A percentile compares a stretch with the other conserved stretches of the same genome.
phyloP scores from a whole-genome alignment of 2,329 filamentous ascomycete genomes.

The Pseudocercospora fuligena region DNA sequence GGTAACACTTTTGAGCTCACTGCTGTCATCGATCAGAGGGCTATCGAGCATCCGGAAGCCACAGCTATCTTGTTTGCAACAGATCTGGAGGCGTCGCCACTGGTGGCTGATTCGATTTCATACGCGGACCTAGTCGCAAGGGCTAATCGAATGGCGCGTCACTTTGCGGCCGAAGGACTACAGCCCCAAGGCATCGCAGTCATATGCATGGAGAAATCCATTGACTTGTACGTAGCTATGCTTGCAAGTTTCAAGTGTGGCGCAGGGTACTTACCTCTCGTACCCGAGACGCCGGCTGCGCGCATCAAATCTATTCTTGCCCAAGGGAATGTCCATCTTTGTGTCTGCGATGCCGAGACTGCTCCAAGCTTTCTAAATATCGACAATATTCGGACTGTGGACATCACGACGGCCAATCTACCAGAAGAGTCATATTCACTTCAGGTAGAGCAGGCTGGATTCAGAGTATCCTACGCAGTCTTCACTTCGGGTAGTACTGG shows the following conservation, averaged over 20 bases:
- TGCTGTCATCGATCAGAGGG: constrained; percentile 60
- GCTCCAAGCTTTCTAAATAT: constrained; percentile 23
- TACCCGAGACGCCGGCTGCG: constrained; percentile 70
- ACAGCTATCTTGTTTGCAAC: constrained; percentile 69
- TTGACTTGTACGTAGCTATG: constrained; percentile 73
- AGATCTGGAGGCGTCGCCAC: constrained; percentile 47
- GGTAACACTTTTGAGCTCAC: constrained; percentile 41
- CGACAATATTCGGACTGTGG: constrained; percentile 24
- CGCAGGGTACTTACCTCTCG: constrained; percentile 78
- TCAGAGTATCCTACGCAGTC: constrained; percentile 71
- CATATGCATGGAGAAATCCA: constrained; percentile 76
- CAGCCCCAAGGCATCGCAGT: constrained; percentile 65
- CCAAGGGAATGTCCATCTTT: constrained; percentile 60
- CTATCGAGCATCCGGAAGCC: constrained; percentile 54
- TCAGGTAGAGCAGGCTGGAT: constrained; percentile 45
- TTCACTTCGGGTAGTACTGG: constrained; percentile 87
- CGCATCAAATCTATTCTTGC: constrained; percentile 66
- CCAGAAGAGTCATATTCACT: constrained; percentile 43
- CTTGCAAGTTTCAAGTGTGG: constrained; percentile 76
- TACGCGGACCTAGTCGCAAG: constrained; percentile 67
- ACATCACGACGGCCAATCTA: constrained; percentile 41
- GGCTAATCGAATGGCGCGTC: constrained; percentile 68
- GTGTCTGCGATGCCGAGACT: constrained; percentile 46
- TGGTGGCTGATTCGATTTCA: constrained; percentile 56
- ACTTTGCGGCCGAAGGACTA: constrained; percentile 56